Conservation (phyloP, 1,284 basidiomycete genomes). For the Trametes hirsuta region DNA sequence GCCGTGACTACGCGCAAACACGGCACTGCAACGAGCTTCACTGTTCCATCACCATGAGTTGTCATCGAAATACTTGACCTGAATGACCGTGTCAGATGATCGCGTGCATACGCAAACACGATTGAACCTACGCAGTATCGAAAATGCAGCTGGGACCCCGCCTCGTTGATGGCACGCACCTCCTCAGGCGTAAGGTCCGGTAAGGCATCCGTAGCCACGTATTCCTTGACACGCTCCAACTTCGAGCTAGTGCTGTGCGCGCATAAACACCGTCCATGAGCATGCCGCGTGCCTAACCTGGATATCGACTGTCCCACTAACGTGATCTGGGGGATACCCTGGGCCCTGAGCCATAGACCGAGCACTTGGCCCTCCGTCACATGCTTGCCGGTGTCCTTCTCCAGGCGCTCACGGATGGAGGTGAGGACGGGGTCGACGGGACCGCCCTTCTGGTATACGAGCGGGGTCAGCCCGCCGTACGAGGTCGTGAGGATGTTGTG, state of each 20-base stretch:
- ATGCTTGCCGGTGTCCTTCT: slow-evolving; percentile 36
- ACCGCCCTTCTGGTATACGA: slow-evolving; percentile 57
- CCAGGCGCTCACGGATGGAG: slow-evolving; percentile 20
- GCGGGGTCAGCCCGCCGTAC: slow-evolving; percentile 65
- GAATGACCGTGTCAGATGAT: background rate
- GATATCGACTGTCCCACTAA: slow-evolving; percentile 40
- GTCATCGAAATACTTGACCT: no score
- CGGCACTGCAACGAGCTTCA: no score
- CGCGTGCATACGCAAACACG: background rate
- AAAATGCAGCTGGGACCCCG: slow-evolving; percentile 63
- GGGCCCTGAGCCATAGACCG: slow-evolving; percentile 39
- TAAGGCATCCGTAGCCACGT: slow-evolving; percentile 56
- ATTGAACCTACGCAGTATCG: slow-evolving; percentile 45
- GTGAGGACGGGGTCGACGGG: slow-evolving; percentile 49
- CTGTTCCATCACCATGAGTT: no score
- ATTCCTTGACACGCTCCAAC: slow-evolving; percentile 66
- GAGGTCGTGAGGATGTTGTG: slow-evolving; percentile 69
- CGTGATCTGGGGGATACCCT: slow-evolving; percentile 55
- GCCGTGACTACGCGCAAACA: no score
- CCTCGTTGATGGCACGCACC: slow-evolving; percentile 62
- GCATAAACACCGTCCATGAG: background rate
- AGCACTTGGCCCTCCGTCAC: slow-evolving; percentile 40
- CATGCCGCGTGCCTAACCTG: background rate
- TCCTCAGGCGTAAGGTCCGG: slow-evolving; percentile 66
- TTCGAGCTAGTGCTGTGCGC: slow-evolving; percentile 67